These are phyloP conservation scores for Helminthosporium solani DNA, from an alignment of 2,329 filamentous ascomycete genomes.

Conservation along the genomic window DNA sequence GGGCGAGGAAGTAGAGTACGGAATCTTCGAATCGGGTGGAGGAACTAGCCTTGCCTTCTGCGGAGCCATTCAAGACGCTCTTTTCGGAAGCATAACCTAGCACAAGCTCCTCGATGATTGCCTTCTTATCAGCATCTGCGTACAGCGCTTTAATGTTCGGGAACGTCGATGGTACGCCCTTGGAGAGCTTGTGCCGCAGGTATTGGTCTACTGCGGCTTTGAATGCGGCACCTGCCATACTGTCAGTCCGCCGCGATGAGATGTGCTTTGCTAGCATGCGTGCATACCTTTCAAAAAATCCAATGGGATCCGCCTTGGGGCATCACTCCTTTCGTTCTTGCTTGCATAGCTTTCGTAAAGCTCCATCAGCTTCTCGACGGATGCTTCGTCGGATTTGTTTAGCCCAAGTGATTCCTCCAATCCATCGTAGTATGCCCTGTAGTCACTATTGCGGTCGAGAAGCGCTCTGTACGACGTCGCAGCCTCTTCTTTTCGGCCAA, in stretches of 20 bases:
- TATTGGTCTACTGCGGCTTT: constrained; percentile 75
- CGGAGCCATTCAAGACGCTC: constrained; percentile 53
- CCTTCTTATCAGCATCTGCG: constrained; percentile 71
- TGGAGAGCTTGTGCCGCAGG: constrained; percentile 79
- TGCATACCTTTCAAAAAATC: constrained; percentile 75
- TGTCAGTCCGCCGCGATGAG: constrained; percentile 1
- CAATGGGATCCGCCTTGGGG: constrained; percentile 79
- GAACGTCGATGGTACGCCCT: constrained; percentile 93
- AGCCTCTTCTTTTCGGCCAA: constrained; percentile 78
- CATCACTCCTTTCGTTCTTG: constrained; percentile 81
- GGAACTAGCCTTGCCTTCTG: constrained; percentile 52
- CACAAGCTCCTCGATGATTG: constrained; percentile 72
- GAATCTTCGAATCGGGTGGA: constrained; percentile 68
- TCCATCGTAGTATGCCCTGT: constrained; percentile 79
- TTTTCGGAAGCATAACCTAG: constrained; percentile 72
- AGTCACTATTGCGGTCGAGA: constrained; percentile 84
- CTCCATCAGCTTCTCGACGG: constrained; percentile 69
- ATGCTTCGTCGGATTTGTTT: constrained; percentile 59
- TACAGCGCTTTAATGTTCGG: constrained; percentile 96
- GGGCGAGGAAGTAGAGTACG: constrained; percentile 88
- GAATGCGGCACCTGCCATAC: constrained; percentile 71
- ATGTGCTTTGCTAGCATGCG: not conserved
- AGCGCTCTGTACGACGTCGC: constrained; percentile 77
- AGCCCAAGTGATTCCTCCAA: constrained; percentile 70
- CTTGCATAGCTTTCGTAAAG: constrained; percentile 80